A percentile compares a stretch with the other conserved stretches of the same genome.
These are phyloP conservation scores for Gastrolobium bilobum DNA, from an alignment of 306 rosid genomes.

Conservation along the genomic window DNA sequence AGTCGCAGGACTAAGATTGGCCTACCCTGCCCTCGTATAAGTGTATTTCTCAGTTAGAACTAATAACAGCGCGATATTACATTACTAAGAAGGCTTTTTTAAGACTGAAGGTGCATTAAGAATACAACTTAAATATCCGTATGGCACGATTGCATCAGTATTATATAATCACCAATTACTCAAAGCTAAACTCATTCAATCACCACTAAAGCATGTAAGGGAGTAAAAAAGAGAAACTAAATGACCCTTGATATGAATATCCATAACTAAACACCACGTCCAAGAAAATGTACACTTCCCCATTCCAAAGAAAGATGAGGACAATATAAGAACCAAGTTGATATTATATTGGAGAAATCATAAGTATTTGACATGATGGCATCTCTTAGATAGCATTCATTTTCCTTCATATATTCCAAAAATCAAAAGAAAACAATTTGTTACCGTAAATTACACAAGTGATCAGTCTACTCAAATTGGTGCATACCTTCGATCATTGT, in stretches of 20 bases:
- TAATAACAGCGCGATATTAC: slow-evolving; percentile 21
- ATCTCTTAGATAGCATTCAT: slow-evolving; percentile 26
- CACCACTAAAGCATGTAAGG: slow-evolving; percentile 15
- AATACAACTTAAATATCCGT: slow-evolving; percentile 14
- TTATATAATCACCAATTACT: slow-evolving; percentile 10
- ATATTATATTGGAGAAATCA: slow-evolving; percentile 12
- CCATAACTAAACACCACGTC: slow-evolving; percentile 5
- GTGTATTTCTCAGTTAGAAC: slow-evolving; percentile 32
- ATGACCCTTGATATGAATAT: slow-evolving; percentile 17
- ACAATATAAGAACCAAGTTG: slow-evolving; percentile 4
- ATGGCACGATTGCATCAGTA: slow-evolving; percentile 21
- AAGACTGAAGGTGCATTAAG: slow-evolving; percentile 15
- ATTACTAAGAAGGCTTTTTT: slow-evolving; percentile 25
- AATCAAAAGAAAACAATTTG: slow-evolving; percentile 29
- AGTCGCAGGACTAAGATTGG: neutral
- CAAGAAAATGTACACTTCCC: slow-evolving; percentile 19
- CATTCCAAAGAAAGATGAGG: slow-evolving; percentile 15
- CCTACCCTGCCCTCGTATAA: slow-evolving; percentile 21
- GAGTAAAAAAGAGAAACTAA: slow-evolving; percentile 22
- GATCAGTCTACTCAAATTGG: slow-evolving; percentile 33
- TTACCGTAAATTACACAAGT: slow-evolving; percentile 21
- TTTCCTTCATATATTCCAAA: slow-evolving; percentile 27
- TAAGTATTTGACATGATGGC: slow-evolving; percentile 11
- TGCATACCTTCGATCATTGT: slow-evolving; percentile 78
- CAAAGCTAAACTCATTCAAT: slow-evolving; percentile 32